Evolutionary conservation across 2,329 filamentous ascomycete species (phyloP).

Genomic region (Elsinoe fawcettii): DNA sequence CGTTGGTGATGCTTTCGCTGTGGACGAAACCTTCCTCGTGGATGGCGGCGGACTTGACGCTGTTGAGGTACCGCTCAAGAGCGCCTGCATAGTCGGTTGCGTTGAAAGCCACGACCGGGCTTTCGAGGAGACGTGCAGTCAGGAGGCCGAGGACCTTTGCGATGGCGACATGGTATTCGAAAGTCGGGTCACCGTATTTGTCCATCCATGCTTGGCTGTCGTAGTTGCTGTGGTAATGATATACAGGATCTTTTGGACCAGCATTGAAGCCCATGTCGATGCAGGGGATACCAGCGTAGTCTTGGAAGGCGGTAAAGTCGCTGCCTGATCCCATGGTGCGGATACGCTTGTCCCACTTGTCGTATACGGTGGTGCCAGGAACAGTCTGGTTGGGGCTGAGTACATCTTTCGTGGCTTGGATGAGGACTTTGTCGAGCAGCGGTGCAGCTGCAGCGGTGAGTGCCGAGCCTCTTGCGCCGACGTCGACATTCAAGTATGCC

Average conservation of each 20-base stretch:
- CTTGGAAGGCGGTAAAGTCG: slow-evolving; percentile 48
- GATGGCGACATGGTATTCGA: slow-evolving; percentile 49
- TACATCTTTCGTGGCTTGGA: slow-evolving; percentile 57
- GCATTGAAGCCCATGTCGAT: slow-evolving; percentile 41
- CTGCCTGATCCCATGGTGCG: slow-evolving; percentile 47
- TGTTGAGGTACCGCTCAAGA: slow-evolving; percentile 36
- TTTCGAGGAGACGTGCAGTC: slow-evolving; percentile 40
- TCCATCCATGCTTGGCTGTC: slow-evolving; percentile 82
- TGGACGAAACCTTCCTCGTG: slow-evolving; percentile 39
- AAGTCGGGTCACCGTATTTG: slow-evolving; percentile 60
- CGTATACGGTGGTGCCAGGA: slow-evolving; percentile 59
- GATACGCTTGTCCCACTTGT: slow-evolving; percentile 51
- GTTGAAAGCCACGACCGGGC: slow-evolving; percentile 40
- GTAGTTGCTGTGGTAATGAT: slow-evolving; percentile 78
- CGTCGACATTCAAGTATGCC: slow-evolving; percentile 81
- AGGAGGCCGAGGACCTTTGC: slow-evolving; percentile 40
- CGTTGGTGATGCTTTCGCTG: not conserved
- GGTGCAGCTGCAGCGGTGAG: slow-evolving; percentile 64
- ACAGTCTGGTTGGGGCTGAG: slow-evolving; percentile 63
- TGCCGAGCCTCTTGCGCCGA: slow-evolving; percentile 57
- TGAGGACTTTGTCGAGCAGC: slow-evolving; percentile 64
- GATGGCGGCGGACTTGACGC: slow-evolving; percentile 28
- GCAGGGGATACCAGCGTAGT: slow-evolving; percentile 44
- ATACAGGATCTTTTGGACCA: slow-evolving; percentile 43
- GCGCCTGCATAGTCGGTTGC: slow-evolving; percentile 40